Conservation (phyloP, 306 rosid species). For the Vigna angularis region DNA sequence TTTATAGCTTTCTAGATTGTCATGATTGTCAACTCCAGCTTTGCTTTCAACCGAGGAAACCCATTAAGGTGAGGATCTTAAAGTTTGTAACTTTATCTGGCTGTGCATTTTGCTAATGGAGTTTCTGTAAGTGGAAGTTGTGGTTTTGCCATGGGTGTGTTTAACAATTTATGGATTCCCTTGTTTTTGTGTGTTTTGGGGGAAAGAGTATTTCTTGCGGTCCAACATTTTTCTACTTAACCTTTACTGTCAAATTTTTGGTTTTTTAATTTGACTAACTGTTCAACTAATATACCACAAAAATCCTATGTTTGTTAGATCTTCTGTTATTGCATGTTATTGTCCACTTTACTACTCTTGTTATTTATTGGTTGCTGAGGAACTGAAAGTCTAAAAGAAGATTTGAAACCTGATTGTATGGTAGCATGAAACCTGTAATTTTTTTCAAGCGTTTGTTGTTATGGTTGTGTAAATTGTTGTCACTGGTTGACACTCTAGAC, state of each 20-base stretch:
- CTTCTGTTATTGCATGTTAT: background rate
- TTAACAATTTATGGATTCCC: constrained; percentile 24
- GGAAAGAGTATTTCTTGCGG: constrained; percentile 6
- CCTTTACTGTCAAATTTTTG: background rate
- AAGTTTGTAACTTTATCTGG: constrained; percentile 40
- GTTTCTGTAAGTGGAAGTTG: constrained; percentile 36
- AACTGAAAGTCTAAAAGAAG: constrained; percentile 12
- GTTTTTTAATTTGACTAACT: constrained; percentile 19
- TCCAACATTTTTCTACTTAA: constrained; percentile 28
- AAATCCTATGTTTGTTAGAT: constrained; percentile 12
- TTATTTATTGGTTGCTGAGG: constrained; percentile 26
- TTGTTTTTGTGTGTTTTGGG: background rate
- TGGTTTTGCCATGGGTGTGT: constrained; percentile 32
- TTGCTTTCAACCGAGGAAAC: constrained; percentile 90
- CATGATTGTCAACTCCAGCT: constrained; percentile 99
- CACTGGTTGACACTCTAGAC: too few relatives aligned
- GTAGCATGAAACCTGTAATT: constrained; percentile 11
- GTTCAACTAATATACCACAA: background rate
- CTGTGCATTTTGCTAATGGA: constrained; percentile 33
- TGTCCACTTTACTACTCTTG: constrained; percentile 5
- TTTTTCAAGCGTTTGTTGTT: constrained; percentile 20
- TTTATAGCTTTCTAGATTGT: constrained; percentile 91
- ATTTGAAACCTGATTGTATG: constrained; percentile 33
- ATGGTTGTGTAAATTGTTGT: constrained; percentile 31
- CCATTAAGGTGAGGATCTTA: constrained; percentile 73